These are phyloP conservation scores for Hericium erinaceus DNA, from an alignment of 768 basidiomycete species.

Conservation along the genomic window DNA sequence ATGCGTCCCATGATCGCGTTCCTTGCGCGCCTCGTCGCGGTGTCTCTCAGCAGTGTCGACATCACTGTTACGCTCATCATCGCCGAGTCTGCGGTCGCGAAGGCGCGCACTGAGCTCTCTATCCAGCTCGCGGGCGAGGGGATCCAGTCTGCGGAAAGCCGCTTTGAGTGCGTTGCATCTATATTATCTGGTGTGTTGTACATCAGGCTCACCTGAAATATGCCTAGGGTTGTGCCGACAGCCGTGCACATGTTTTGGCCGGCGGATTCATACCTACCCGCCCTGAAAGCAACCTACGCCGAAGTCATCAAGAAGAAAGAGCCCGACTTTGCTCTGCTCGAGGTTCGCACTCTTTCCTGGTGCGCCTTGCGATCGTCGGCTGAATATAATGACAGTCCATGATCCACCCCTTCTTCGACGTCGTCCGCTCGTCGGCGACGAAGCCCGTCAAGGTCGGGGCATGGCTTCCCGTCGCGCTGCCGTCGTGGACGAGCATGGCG, in stretches of 20 bases:
- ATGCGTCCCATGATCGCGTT: background rate
- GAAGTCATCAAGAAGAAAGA: background rate
- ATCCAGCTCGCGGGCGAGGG: background rate
- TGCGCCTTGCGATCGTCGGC: background rate
- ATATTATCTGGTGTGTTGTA: no score
- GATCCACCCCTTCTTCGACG: background rate
- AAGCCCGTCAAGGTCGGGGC: background rate
- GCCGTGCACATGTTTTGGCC: background rate
- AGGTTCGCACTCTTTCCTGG: background rate
- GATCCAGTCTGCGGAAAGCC: background rate
- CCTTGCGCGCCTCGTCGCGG: background rate
- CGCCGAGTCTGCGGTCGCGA: background rate
- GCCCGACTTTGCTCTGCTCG: background rate
- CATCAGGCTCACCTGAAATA: no score
- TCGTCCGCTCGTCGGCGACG: background rate
- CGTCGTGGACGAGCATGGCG: background rate
- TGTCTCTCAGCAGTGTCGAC: background rate
- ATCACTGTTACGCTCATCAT: background rate
- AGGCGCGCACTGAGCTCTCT: background rate
- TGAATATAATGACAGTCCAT: background rate
- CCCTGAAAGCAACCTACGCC: background rate
- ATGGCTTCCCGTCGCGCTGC: background rate
- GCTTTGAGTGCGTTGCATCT: background rate
- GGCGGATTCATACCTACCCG: background rate
- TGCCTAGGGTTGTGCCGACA: background rate